Evolutionary conservation across 2,329 filamentous ascomycete genomes (phyloP), one percentile per base, ranked within the genome.

Genomic region (Xylariaceae sp.): DNA sequence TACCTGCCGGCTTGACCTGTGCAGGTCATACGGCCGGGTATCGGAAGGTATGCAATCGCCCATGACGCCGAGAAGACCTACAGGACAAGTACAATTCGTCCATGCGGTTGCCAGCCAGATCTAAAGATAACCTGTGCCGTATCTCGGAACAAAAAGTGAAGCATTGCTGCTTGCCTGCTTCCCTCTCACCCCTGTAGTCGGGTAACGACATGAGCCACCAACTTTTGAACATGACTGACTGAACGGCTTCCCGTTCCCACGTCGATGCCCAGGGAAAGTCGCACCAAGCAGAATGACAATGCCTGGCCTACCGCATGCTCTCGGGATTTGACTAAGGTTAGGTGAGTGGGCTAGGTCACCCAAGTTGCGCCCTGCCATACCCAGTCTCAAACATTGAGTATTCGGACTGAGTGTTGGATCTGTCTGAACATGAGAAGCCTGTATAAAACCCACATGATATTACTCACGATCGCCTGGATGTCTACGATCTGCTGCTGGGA

Each of bases 11-110:
- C 21, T 24, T 11, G 11, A 11, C 7, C 11, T 24, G 11, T 24
- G 3, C 7, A 15, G 24, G 31, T 29, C 19, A 29, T 41, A 45
- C 36, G 33, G 38, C 44, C 31, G 34, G 27, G 36, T 36, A 19
- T 17, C 30, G 32, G 44, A 39, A 41, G 21, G 36, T 17, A 17
- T 13, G 24, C 35, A 15, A 40, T 29, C 30, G 18, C 33, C 27
- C 39, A 33, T 38, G 33, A 12, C 15, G 9, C n/a, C n/a, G n/a
- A n/a, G n/a, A 32, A 13, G 12, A 37, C 7, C 21, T 11, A 24
- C 21, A 24, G 7, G 30, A 32, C 9, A 14, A 15, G 36, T n/a
- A 33, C 17, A 5, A 12, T 27, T 27, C 31, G 14, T 27, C 28
- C 24, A 31, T 18, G 35, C 24, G 28, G 26, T 13, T 40, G 18